Evolutionary conservation across 495 filamentous ascomycete species (phyloP), one percentile per base, ranked within the genome.

Genomic region (Neurospora sublineolata): DNA sequence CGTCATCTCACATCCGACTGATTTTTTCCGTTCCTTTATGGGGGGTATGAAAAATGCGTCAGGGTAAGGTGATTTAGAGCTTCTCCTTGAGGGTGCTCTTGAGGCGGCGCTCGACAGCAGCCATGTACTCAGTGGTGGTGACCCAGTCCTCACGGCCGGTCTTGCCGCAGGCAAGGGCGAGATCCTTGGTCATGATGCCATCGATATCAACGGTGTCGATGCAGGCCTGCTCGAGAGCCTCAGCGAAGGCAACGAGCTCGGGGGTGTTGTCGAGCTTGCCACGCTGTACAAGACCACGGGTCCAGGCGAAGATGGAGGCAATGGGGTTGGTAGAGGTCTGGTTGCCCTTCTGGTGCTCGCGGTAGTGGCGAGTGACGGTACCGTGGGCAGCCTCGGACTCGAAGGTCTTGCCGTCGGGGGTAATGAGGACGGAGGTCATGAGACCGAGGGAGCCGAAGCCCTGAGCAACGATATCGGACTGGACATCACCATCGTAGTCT

Each of bases 401-500:
- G 83, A 95, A 99, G 30, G 94, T 94, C 83, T 93, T 91, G 73
- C 95, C 95, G 79, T 94, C 91, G 60, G 95, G 95, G 52, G 95
- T 99, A 82, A 95, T 91, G 74, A 99, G 91, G 69, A 96, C 92
- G 37, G 94, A 97, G 78, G 94, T 98, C 95, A 99, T 99, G 70
- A 99, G 90, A 77, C 95, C 95, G 20, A 99, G 90, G 68, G 94
- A 97, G 75, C 95, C 95, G 81, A 99, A 99, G 73, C 95, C 95
- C 86, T 99, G 95, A 70, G 95, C 95, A 73, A 99, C 91, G 73
- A 98, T 93, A 80, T 99, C 95, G 82, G 94, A 97, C 86, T 97
- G 95, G 70, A 99, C 95, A 75, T 99, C 95, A 80, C 95, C 95
- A 79, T 99, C 95, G 85, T 99, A 99, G 87, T 99, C 92, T 93